These are phyloP conservation scores for Coccinonectria pachysandricola DNA, from an alignment of 2,329 filamentous ascomycete species.

Conservation along the genomic window DNA sequence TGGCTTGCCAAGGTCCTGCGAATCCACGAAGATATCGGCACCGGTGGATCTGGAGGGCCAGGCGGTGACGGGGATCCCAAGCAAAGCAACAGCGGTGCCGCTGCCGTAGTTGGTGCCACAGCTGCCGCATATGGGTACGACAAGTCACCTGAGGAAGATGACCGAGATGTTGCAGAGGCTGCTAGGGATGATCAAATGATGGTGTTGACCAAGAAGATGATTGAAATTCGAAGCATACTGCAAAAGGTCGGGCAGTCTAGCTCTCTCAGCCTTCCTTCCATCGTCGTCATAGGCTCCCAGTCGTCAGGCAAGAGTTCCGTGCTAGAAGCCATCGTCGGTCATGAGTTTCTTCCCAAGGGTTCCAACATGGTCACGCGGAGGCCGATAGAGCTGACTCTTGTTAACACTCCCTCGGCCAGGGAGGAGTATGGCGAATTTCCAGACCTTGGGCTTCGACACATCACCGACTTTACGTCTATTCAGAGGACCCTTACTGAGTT, in stretches of 20 bases:
- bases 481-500: slow-evolving; percentile 91
- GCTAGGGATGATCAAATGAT: slow-evolving; percentile 98
- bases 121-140: slow-evolving; percentile 74
- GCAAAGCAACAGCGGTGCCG: slow-evolving; percentile 49
- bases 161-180: slow-evolving; percentile 49
- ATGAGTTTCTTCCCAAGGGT: slow-evolving; percentile 97
- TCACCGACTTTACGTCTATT: slow-evolving; percentile 85
- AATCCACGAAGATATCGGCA: slow-evolving; percentile 49
- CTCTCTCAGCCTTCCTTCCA: slow-evolving; percentile 80
- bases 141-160: slow-evolving; percentile 54
- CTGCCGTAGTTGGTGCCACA: slow-evolving; percentile 58
- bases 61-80: slow-evolving; percentile 43
- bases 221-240: slow-evolving; percentile 88
- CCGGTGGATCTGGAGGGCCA: slow-evolving; percentile 36
- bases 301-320: slow-evolving; percentile 98
- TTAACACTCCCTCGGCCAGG: slow-evolving; percentile 82
- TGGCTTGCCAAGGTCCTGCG: slow-evolving; percentile 71
- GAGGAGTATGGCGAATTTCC: slow-evolving; percentile 96
- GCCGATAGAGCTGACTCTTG: slow-evolving; percentile 89
- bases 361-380: slow-evolving; percentile 95
- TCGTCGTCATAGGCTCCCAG: slow-evolving; percentile 98
- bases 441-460: slow-evolving; percentile 76
- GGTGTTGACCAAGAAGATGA: slow-evolving; percentile 98
- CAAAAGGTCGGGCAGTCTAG: slow-evolving; percentile 88
- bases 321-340: slow-evolving; percentile 89